A percentile compares a stretch with the other conserved stretches of the same genome.
Evolutionary conservation across 2,329 filamentous ascomycete species (phyloP).

Genomic region (Penicillium sp.): DNA sequence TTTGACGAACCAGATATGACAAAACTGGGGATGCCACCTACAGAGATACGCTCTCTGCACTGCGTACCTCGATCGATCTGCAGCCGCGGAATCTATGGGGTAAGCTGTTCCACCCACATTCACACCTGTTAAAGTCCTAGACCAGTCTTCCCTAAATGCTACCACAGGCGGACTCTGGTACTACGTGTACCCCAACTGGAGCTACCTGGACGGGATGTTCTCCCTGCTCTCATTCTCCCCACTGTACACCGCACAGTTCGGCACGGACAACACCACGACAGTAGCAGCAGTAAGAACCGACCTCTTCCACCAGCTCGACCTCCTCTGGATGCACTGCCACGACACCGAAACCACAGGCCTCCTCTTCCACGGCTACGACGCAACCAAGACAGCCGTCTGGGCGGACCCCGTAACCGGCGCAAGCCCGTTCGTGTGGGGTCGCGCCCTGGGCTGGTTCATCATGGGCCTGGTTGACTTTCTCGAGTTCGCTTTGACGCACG

Average conservation of each 20-base stretch:
- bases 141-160: not conserved
- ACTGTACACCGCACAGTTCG: conserved; percentile 34
- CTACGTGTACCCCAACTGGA: conserved; percentile 54
- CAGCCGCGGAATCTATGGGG: conserved; percentile 26
- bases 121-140: too few relatives aligned
- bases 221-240: conserved; percentile 35
- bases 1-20: conserved; percentile 20
- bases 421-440: conserved; percentile 59
- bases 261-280: conserved; percentile 43
- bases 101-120: not conserved
- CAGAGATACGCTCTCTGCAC: conserved; percentile 22
- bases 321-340: conserved; percentile 51
- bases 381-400: conserved; percentile 55
- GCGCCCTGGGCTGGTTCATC: conserved; percentile 61
- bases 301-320: conserved; percentile 51
- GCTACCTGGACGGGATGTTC: conserved; percentile 61
- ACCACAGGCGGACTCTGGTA: conserved; percentile 28
- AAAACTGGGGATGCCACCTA: conserved; percentile 14
- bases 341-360: conserved; percentile 47
- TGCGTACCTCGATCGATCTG: conserved; percentile 27
- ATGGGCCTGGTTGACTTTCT: conserved; percentile 58
- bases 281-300: conserved; percentile 50
- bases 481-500: conserved; percentile 48
- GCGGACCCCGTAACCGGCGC: conserved; percentile 57
- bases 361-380: conserved; percentile 62